Conservation (phyloP, 2,329 filamentous ascomycete species). For the Plenodomus tracheiphilus region DNA sequence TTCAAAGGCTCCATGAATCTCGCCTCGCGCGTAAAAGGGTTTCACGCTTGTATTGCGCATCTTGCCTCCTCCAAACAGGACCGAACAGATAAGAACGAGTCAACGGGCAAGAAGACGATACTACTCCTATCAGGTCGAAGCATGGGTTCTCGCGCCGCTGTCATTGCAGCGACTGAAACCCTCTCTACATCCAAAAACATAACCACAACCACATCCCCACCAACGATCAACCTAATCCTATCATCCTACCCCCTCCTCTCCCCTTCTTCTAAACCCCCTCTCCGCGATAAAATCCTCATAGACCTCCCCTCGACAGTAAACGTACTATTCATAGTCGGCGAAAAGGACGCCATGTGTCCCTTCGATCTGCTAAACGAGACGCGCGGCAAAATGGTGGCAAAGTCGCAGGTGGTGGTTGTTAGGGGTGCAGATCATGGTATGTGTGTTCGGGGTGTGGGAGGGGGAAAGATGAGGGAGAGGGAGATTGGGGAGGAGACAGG, state of each 20-base stretch:
- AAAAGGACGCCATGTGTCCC: conserved; percentile 30
- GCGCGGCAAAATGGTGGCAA: conserved; percentile 44
- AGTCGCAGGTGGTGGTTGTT: conserved; percentile 43
- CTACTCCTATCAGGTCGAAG: conserved; percentile 45
- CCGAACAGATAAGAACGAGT: no score
- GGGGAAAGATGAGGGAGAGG: conserved; percentile 23
- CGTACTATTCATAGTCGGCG: conserved; percentile 48
- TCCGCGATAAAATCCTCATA: conserved; percentile 45
- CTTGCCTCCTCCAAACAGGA: no score
- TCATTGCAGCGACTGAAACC: conserved; percentile 38
- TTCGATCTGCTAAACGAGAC: conserved; percentile 26
- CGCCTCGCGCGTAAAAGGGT: conserved; percentile 41
- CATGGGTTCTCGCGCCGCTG: conserved; percentile 51
- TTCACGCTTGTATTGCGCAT: conserved; percentile 41
- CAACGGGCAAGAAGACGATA: background rate
- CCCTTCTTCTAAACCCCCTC: conserved; percentile 38
- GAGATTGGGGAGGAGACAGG: conserved; percentile 39
- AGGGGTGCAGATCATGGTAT: conserved; percentile 48
- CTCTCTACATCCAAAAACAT: background rate
- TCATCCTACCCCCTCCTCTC: conserved; percentile 49
- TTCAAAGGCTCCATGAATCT: conserved; percentile 51
- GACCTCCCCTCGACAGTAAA: conserved; percentile 31
- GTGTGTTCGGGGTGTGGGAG: conserved; percentile 39
- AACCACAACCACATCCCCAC: background rate
- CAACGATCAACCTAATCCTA: conserved; percentile 35